Base-by-base conservation (phyloP, 306 rosid genomes). In the Vigna unguiculata region DNA sequence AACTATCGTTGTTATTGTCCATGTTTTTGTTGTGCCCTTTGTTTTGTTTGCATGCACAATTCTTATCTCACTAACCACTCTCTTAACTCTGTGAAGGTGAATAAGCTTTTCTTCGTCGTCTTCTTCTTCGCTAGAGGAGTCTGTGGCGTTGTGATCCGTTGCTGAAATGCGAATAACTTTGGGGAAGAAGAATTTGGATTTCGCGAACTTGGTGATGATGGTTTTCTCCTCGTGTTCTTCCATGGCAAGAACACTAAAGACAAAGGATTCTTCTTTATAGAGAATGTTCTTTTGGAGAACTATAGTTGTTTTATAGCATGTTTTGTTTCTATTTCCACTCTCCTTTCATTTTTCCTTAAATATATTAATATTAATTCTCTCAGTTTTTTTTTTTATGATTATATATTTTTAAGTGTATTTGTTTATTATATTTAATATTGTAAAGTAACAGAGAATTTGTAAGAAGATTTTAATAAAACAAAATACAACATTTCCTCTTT, bases 131-230 rank as follows among this genome's bases (percentile, higher is more conserved):
- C 91, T 78, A 24, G 97, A 91, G 0, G 97, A 91, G 58, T 93
- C 98, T 0, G 98, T 93, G 12, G 97, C 98, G 8, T 88, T 80
- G 0, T 87, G 86, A 79, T 93, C 97, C 0, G 86, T 91, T 0
- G 87, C 75, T 0, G 90, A 81, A 45, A 93, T 85, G 55, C 96
- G 77, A 1, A 93, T 79, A 3, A 84, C 45, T 47, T 34, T 69
- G 6, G 82, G 76, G 2, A 36, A 17, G 13, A 28, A 43, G 2
- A 43, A 7, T 2, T 4, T 21, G 3, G 82, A 48, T 22, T 78
- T 48, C 2, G 47, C 21, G 10, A 47, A 6, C 54, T 69, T 78
- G 5, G 70, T 78, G 12, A 59, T 45, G 11, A 67, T 63, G 24
- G 55, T 77, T 68, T 43, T 77, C 8, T 5, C 49, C 5, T 77